Conservation (phyloP, 1,284 basidiomycete species). For the Malassezia japonica region DNA sequence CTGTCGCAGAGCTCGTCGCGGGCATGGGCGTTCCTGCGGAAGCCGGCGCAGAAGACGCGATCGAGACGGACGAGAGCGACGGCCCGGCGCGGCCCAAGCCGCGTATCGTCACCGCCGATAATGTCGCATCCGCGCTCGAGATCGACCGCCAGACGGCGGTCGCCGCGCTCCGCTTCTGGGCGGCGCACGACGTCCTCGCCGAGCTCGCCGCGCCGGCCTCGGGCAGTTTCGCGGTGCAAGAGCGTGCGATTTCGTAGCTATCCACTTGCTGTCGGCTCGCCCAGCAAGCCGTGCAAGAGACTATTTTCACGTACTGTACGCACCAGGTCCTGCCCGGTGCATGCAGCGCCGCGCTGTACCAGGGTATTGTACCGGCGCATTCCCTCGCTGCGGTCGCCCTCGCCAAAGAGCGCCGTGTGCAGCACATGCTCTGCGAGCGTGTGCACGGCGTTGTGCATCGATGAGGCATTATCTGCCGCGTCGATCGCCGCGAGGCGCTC, state of each 20-base stretch:
- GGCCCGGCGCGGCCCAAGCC: background rate
- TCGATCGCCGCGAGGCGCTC: constrained; percentile 1
- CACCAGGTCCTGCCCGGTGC: constrained; percentile 12
- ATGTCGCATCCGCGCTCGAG: constrained; percentile 9
- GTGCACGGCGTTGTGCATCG: background rate
- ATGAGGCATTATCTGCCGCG: too few species aligned
- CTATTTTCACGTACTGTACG: constrained; percentile 12
- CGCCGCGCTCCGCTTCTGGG: constrained; percentile 15
- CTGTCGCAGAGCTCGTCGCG: constrained; percentile 12
- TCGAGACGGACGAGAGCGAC: background rate
- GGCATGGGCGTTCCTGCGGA: constrained; percentile 3
- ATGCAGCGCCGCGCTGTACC: background rate
- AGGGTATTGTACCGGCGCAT: background rate
- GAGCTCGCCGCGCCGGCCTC: constrained; percentile 7
- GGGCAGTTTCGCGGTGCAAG: constrained; percentile 10
- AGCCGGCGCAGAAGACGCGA: background rate
- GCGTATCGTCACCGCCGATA: constrained; percentile 12
- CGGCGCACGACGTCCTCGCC: background rate
- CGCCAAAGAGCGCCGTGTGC: background rate
- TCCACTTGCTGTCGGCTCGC: background rate
- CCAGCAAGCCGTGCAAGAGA: constrained; percentile 6
- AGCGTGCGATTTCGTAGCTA: background rate
- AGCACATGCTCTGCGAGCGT: constrained; percentile 9
- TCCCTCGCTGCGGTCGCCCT: background rate
- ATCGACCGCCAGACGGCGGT: constrained; percentile 11